Base-by-base conservation (phyloP, 306 rosid genomes). In the Lagenaria siceraria region DNA sequence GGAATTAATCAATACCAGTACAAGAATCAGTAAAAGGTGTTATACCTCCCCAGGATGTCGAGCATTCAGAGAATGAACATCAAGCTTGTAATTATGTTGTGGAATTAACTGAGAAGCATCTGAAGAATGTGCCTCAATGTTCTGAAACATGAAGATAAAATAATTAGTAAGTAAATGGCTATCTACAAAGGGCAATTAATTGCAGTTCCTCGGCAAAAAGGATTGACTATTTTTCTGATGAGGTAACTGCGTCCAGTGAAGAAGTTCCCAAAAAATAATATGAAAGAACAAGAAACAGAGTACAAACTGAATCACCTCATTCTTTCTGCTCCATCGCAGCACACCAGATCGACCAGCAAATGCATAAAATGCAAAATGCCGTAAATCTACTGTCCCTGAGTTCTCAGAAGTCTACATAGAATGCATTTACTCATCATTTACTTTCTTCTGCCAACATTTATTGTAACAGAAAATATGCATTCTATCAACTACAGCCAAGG, bases 11-110 rank as follows among this genome's bases (percentile, higher is more conserved):
- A 48, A 71, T 24, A 42, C 25, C 35, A 48, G 76, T 24, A 48
- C 40, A 48, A 48, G 42, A 71, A 71, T 48, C 25, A 46, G 76
- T 46, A 27, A 8, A 71, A 71, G 36, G 83, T 64, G 25, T 36
- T 65, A 65, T 88, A 96, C 98, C 92, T 96, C 99, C 79, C 98
- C 98, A 77, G 99, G 99, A 73, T 81, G 93, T 78, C 88, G 97
- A 78, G 87, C 86, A 83, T 89, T 96, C 84, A 96, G 54, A 80
- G 98, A 85, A 52, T 96, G 92, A 82, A 86, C 99, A 89, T 96
- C 98, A 80, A 96, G 99, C 90, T 84, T 96, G 90, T 92, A 96
- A 85, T 92, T 96, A 80, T 96, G 97, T 81, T 96, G 99, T 24
- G 99, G 99, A 89, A 87, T 78, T 75, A 96, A 79, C 80, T 82